Evolutionary conservation across 345 rosid genomes (phyloP).

Genomic region (Euclidium syriacum): DNA sequence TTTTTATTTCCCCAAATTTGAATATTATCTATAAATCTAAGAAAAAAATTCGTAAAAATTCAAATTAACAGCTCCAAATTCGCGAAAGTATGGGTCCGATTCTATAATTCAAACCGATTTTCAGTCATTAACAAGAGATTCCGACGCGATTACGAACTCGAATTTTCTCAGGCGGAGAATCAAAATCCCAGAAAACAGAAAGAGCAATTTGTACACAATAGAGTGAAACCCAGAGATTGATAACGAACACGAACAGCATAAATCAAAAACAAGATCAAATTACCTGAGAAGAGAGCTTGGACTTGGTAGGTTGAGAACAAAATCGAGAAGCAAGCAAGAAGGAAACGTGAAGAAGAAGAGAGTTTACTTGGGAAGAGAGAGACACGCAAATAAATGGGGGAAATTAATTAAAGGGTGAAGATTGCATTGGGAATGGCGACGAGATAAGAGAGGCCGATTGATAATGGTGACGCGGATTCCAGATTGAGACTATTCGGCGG

Average conservation of each 20-base stretch:
- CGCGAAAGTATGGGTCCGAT: neutral
- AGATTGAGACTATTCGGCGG: conserved; percentile 21
- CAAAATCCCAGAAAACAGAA: neutral
- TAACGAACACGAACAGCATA: neutral
- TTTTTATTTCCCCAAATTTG: neutral
- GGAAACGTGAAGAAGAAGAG: conserved; percentile 31
- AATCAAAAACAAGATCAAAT: neutral
- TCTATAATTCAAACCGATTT: neutral
- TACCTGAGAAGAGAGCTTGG: conserved; percentile 6
- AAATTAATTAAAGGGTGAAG: neutral
- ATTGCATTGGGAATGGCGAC: conserved; percentile 26
- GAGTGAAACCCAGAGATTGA: neutral
- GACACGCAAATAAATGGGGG: neutral
- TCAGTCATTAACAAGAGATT: neutral
- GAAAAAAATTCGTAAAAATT: neutral
- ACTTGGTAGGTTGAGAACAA: neutral
- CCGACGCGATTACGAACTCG: neutral
- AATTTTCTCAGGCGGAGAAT: neutral
- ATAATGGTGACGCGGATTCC: conserved; percentile 27
- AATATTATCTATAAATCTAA: neutral
- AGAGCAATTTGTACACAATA: neutral
- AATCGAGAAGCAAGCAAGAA: conserved; percentile 16
- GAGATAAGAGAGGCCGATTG: conserved; percentile 28
- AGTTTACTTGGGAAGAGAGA: conserved; percentile 13
- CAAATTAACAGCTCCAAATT: neutral